A percentile compares a stretch with the other conserved stretches of the same genome.
These are phyloP conservation scores for Fraxinus velutina DNA, from an alignment of 305 asterid genomes.

Conservation along the genomic window DNA sequence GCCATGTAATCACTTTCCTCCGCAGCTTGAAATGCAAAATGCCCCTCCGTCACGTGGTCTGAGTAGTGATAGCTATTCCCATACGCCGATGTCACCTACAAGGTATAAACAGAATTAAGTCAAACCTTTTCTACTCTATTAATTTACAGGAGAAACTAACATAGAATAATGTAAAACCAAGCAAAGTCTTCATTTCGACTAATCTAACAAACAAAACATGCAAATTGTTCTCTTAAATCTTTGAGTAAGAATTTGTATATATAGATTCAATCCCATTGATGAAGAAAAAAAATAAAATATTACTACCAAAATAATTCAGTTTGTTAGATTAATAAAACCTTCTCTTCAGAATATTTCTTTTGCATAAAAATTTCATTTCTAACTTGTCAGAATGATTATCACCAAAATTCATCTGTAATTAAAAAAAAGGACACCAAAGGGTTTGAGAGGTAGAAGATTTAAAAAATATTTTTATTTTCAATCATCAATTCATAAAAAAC, in stretches of 20 bases:
- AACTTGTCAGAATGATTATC: not conserved
- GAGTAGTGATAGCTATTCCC: slow-evolving; percentile 78
- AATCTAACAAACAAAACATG: not conserved
- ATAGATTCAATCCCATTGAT: not conserved
- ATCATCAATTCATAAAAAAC: slow-evolving; percentile 5
- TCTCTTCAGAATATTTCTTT: not conserved
- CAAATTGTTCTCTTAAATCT: not conserved
- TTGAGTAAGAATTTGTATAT: not conserved
- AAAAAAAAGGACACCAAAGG: not conserved
- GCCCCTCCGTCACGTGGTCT: slow-evolving; percentile 71
- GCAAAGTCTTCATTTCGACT: not conserved
- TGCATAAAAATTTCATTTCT: not conserved
- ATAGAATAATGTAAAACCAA: not conserved
- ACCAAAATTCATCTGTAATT: not conserved
- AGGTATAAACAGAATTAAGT: slow-evolving; percentile 3
- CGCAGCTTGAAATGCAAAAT: slow-evolving; percentile 75
- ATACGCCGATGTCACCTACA: slow-evolving; percentile 74
- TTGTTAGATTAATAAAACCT: not conserved
- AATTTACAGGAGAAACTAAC: not conserved
- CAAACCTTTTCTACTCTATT: not conserved
- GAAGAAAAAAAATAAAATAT: not conserved
- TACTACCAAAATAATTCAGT: not conserved
- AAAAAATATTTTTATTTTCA: not conserved
- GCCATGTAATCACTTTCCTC: slow-evolving; percentile 91
- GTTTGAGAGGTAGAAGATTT: not conserved